A percentile compares a stretch with the other conserved stretches of the same genome.
Conservation (phyloP, 768 basidiomycete genomes). For the Calocera cornea region DNA sequence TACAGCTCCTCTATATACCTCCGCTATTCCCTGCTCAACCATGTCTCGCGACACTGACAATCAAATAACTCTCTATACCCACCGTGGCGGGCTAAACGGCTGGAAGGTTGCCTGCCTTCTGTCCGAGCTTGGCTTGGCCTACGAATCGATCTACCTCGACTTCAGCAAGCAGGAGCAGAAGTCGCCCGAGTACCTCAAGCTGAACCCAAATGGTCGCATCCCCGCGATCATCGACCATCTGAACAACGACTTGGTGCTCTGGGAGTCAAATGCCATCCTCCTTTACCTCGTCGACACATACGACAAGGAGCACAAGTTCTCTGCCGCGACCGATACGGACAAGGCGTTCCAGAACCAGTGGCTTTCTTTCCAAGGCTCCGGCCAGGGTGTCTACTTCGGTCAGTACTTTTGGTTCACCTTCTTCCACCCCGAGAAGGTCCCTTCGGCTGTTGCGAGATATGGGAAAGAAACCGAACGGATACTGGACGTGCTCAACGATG, state of each 20-base stretch:
- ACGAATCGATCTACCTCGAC: slow-evolving; percentile 15
- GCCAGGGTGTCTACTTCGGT: slow-evolving; percentile 10
- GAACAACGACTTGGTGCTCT: slow-evolving; percentile 12
- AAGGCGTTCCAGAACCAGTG: slow-evolving; percentile 8
- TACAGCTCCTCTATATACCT: no score
- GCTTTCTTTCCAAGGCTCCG: slow-evolving; percentile 11
- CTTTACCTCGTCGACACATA: slow-evolving; percentile 8
- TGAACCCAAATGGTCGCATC: slow-evolving; percentile 13
- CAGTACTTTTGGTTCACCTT: slow-evolving; percentile 12
- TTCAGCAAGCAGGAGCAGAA: slow-evolving; percentile 13
- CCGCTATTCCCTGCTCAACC: neutral
- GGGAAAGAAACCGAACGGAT: slow-evolving; percentile 13
- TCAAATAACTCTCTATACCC: slow-evolving; percentile 15
- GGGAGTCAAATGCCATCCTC: slow-evolving; percentile 11
- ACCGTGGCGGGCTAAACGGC: slow-evolving; percentile 9
- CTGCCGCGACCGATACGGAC: slow-evolving; percentile 7
- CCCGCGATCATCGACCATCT: slow-evolving; percentile 14
- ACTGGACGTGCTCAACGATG: slow-evolving; percentile 13
- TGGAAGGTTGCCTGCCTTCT: slow-evolving; percentile 13
- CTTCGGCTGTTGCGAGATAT: slow-evolving; percentile 13
- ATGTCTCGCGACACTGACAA: neutral
- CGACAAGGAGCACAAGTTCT: slow-evolving; percentile 10
- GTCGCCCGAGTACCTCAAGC: neutral
- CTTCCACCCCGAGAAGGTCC: slow-evolving; percentile 12
- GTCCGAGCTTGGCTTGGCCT: slow-evolving; percentile 12